These are phyloP conservation scores for Xylaria telfairii DNA, from an alignment of 495 filamentous ascomycete genomes.

Conservation along the genomic window DNA sequence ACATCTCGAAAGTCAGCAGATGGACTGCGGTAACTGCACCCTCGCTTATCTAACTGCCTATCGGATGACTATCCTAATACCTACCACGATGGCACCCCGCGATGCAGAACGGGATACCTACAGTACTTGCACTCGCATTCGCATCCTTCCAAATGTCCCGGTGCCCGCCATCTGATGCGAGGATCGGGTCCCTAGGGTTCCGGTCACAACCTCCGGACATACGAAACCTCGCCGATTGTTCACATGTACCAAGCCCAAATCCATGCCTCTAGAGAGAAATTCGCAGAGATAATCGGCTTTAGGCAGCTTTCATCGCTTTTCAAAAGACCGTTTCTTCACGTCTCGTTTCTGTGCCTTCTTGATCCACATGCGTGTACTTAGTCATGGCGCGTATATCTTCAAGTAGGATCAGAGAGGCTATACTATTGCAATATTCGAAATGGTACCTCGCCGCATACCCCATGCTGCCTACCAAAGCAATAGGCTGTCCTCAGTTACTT, in stretches of 20 bases:
- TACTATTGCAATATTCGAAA: background rate
- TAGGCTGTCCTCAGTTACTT: background rate
- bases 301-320: background rate
- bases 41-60: background rate
- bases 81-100: background rate
- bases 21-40: too few species aligned
- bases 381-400: background rate
- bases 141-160: constrained; percentile 2
- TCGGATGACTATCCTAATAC: background rate
- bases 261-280: background rate
- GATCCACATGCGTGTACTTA: background rate
- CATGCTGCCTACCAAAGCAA: background rate
- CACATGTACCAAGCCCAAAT: background rate
- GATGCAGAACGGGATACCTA: background rate
- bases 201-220: background rate
- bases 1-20: background rate
- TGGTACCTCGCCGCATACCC: background rate
- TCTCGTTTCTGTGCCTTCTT: background rate
- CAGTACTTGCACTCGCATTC: background rate
- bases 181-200: background rate
- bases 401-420: background rate
- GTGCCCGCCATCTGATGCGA: background rate
- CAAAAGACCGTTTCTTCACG: background rate
- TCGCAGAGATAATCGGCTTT: background rate
- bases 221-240: background rate